A percentile compares a stretch with the other conserved stretches of the same genome.
Evolutionary conservation across 768 basidiomycete species (phyloP).

Genomic region (Piloderma croceum): DNA sequence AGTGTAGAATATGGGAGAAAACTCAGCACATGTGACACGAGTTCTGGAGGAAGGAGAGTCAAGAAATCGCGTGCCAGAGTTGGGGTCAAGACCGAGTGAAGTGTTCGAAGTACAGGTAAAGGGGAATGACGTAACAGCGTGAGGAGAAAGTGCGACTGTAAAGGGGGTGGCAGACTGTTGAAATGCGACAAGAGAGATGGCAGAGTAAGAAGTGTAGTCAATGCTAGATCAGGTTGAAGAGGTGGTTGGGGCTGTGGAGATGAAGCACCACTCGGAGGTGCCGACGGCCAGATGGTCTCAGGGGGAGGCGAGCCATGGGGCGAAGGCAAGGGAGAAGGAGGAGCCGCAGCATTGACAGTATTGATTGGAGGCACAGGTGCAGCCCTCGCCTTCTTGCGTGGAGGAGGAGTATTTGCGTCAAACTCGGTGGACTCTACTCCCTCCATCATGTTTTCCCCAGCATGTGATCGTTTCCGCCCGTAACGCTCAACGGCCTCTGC

Average conservation of each 20-base stretch:
- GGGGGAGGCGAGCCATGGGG: slow-evolving; percentile 81
- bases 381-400: slow-evolving; percentile 75
- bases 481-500: slow-evolving; percentile 81
- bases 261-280: slow-evolving; percentile 72
- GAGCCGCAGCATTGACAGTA: slow-evolving; percentile 68
- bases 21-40: slow-evolving; percentile 83
- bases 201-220: slow-evolving; percentile 82
- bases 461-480: slow-evolving; percentile 54
- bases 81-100: slow-evolving; percentile 84
- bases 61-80: slow-evolving; percentile 94
- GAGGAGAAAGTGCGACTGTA: slow-evolving; percentile 92
- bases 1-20: slow-evolving; percentile 80
- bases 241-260: slow-evolving; percentile 67
- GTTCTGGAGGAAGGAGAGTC: slow-evolving; percentile 84
- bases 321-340: slow-evolving; percentile 80
- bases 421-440: slow-evolving; percentile 59
- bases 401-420: slow-evolving; percentile 28
- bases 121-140: slow-evolving; percentile 90
- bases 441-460: slow-evolving; percentile 60
- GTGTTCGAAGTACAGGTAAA: slow-evolving; percentile 81
- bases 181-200: slow-evolving; percentile 81
- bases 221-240: slow-evolving; percentile 72
- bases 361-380: slow-evolving; percentile 54
- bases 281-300: slow-evolving; percentile 72
- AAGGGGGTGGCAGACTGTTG: slow-evolving; percentile 64